These are phyloP conservation scores for Thinopyrum elongatum DNA, from an alignment of 176 grass and related monocot genomes.

Conservation along the genomic window DNA sequence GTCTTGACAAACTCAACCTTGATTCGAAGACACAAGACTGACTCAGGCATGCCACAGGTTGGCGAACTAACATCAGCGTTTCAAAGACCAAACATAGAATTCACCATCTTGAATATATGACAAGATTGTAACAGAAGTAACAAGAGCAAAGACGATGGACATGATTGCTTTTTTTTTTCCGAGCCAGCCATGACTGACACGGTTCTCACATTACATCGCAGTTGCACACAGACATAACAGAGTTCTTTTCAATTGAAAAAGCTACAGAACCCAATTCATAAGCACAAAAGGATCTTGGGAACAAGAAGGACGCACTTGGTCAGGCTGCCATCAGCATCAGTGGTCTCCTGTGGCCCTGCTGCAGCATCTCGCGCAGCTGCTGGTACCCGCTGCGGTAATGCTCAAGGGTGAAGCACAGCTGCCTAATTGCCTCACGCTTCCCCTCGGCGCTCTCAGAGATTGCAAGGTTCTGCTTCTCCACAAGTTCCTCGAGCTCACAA, in stretches of 20 bases:
- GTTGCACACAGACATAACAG: background rate
- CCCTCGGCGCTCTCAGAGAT: conserved; percentile 70
- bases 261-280: conserved; percentile 7
- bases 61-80: background rate
- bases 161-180: background rate
- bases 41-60: background rate
- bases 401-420: conserved; percentile 88
- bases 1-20: background rate
- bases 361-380: conserved; percentile 64
- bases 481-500: conserved; percentile 66
- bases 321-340: conserved; percentile 42
- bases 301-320: conserved; percentile 35
- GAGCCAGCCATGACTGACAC: background rate
- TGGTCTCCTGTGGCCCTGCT: conserved; percentile 63
- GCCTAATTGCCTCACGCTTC: conserved; percentile 93
- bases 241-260: conserved; percentile 8
- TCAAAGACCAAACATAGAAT: conserved; percentile 12
- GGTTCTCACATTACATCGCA: conserved; percentile 11
- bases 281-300: background rate
- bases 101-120: conserved; percentile 3
- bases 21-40: conserved; percentile 1
- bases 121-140: conserved; percentile 2
- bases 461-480: conserved; percentile 59
- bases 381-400: conserved; percentile 79
- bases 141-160: background rate